Conservation (phyloP, 129 eudicot genomes). For the Flaveria linearis region DNA sequence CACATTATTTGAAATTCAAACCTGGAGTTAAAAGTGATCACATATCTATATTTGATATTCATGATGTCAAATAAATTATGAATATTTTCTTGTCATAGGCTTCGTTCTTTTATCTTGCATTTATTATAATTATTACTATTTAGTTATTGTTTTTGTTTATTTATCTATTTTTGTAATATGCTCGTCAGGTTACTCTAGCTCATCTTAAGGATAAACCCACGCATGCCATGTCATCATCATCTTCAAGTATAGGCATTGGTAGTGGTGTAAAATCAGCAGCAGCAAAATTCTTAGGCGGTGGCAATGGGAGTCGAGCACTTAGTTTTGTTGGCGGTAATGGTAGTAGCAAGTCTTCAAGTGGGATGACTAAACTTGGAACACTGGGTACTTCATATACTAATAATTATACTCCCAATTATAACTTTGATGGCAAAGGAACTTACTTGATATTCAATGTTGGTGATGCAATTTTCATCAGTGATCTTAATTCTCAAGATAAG, state of each 20-base stretch:
- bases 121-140: not conserved
- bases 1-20: conserved; percentile 6
- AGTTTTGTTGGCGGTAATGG: conserved; percentile 94
- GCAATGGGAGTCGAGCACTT: conserved; percentile 81
- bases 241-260: conserved; percentile 71
- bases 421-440: conserved; percentile 90
- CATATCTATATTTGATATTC: not conserved
- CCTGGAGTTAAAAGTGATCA: not conserved
- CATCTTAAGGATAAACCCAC: conserved; percentile 85
- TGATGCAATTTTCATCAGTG: conserved; percentile 82
- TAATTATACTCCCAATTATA: conserved; percentile 46
- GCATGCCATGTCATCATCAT: conserved; percentile 53
- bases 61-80: conserved; percentile 15
- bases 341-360: conserved; percentile 61
- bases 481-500: conserved; percentile 93
- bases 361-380: conserved; percentile 58
- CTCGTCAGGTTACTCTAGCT: conserved; percentile 74
- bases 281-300: conserved; percentile 77
- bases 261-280: conserved; percentile 94
- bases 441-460: conserved; percentile 90
- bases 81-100: not conserved
- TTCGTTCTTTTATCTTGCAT: conserved; percentile 6
- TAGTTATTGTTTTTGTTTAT: not conserved
- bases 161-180: conserved; percentile 14
- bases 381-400: conserved; percentile 61